phyloP scores from a whole-genome alignment of 768 basidiomycete species.

The Gymnopilus dilepis region DNA sequence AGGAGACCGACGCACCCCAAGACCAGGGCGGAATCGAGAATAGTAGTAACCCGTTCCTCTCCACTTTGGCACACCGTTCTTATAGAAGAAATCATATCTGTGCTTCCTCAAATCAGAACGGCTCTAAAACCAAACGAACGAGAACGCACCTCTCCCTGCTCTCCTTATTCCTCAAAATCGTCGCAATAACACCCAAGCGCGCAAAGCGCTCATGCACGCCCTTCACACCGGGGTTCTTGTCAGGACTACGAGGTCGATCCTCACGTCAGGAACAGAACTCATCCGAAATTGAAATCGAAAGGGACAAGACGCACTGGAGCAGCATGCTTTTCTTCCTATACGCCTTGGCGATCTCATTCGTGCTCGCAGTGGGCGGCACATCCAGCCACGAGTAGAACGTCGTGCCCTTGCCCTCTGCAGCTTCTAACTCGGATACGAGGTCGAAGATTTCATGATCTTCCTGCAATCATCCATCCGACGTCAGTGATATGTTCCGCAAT shows the following conservation, averaged over 20 bases:
- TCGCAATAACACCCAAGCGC: slow-evolving; percentile 84
- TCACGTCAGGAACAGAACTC: background rate
- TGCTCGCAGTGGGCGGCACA: slow-evolving; percentile 73
- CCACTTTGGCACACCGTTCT: slow-evolving; percentile 98
- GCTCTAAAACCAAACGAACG: background rate
- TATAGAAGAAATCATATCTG: slow-evolving; percentile 94
- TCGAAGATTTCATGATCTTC: slow-evolving; percentile 98
- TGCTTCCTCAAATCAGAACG: slow-evolving; percentile 7
- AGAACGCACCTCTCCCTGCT: slow-evolving; percentile 72
- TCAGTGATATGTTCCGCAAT: background rate
- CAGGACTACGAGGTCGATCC: slow-evolving; percentile 71
- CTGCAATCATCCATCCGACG: slow-evolving; percentile 40
- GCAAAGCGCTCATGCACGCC: slow-evolving; percentile 89
- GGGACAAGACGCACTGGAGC: slow-evolving; percentile 71
- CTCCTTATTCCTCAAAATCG: slow-evolving; percentile 79
- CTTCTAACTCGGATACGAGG: slow-evolving; percentile 81
- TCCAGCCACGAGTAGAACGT: slow-evolving; percentile 96
- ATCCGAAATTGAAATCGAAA: too few species aligned
- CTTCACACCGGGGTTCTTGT: slow-evolving; percentile 91
- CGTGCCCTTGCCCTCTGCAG: slow-evolving; percentile 90
- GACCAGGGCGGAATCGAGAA: slow-evolving; percentile 91
- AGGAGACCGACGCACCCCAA: slow-evolving; percentile 57
- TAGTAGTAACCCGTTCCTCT: slow-evolving; percentile 97
- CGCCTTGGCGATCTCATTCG: slow-evolving; percentile 82
- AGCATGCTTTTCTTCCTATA: slow-evolving; percentile 91